Evolutionary conservation across 768 basidiomycete species (phyloP), one percentile per base, ranked within the genome.

Genomic region (Trametopsis cervina): DNA sequence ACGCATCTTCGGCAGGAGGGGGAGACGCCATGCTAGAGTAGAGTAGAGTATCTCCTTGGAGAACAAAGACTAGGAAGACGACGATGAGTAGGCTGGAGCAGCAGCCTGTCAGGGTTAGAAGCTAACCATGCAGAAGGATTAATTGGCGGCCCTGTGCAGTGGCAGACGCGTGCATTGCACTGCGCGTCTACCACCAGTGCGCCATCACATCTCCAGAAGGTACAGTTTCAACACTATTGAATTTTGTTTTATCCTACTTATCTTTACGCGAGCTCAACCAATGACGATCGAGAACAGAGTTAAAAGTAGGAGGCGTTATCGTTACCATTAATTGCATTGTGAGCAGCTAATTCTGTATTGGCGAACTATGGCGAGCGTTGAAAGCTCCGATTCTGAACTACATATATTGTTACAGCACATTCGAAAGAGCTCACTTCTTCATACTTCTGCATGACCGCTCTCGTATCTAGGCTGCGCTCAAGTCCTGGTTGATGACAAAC

Each of bases 1-100:
- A 86, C 20, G 73, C 71, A 49, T 72, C 68, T 21, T 54, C 51
- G 25, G 2, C 50, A 27, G 52, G 50, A 17, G 50, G 50, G 15
- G 50, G 44, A 13, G 50, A 51, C 9, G 50, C 50, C 50, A 51
- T 51, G 4, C 11, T 37, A n/a, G 33, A 35, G n/a, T n/a, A n/a
- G 33, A 35, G 33, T 35, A 10, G n/a, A 35, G 33, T 35, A 35
- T 10, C 33, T 10, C 10, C 10, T 35, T 10, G 10, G n/a, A 10
- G 33, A 35, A 35, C n/a, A n/a, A n/a, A n/a, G n/a, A n/a, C n/a
- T n/a, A n/a, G 33, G n/a, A 17, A 35, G 33, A 35, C 17, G 33
- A 17, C 33, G 33, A 17, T 35, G n/a, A 35, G 33, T n/a, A 10
- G 33, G 10, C 33, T 10, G n/a, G 33, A 35, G 10, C 17, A 10